Evolutionary conservation across 2,329 filamentous ascomycete genomes (phyloP).

Genomic region (Aspergillus clavatus): DNA sequence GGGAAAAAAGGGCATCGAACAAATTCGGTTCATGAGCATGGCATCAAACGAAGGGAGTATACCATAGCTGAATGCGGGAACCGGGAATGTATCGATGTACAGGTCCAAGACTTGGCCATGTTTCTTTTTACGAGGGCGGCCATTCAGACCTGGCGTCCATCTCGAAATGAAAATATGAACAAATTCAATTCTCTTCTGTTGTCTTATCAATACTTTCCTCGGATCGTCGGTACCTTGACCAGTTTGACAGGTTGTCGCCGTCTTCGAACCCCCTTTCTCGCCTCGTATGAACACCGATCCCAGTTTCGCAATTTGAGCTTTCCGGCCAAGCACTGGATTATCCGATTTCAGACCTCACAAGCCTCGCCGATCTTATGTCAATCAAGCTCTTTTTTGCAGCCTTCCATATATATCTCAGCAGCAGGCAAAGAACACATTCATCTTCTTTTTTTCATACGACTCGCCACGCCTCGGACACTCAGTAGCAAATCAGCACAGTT

Average conservation of each 20-base stretch:
- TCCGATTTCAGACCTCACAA: background rate
- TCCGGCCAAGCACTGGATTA: background rate
- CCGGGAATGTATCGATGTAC: conserved; percentile 40
- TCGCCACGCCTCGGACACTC: background rate
- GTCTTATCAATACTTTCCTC: conserved; percentile 5
- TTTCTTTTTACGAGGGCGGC: conserved; percentile 32
- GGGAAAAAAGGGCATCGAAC: conserved; percentile 33
- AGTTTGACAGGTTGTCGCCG: no score
- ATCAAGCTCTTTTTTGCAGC: background rate
- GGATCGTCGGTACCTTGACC: no score
- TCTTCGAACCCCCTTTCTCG: background rate
- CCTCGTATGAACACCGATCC: background rate
- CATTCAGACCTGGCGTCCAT: conserved; percentile 33
- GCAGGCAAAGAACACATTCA: no score
- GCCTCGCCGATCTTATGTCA: background rate
- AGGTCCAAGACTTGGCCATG: conserved; percentile 29
- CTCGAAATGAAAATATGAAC: conserved; percentile 40
- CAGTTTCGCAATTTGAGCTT: background rate
- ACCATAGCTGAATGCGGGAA: conserved; percentile 40
- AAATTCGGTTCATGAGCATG: conserved; percentile 35
- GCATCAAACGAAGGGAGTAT: conserved; percentile 30
- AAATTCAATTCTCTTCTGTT: conserved; percentile 24
- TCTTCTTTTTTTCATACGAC: background rate
- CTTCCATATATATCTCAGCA: background rate
- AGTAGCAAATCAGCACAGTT: no score